Percentiles rank a stretch among this genome's conserved stretches.
phyloP scores from a whole-genome alignment of 164 flowering plant species.

The Malania oleifera region DNA sequence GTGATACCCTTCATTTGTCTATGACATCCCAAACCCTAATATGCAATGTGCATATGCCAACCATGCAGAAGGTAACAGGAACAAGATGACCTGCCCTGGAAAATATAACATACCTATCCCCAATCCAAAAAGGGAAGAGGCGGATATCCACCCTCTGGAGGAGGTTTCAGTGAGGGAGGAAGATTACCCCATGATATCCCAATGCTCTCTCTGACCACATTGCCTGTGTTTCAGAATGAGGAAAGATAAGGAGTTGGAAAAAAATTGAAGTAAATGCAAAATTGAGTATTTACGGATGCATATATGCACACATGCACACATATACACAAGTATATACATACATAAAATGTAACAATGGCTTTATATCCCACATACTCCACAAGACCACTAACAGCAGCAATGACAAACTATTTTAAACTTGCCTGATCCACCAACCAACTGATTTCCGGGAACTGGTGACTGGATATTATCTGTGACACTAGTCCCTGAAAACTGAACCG shows the following conservation, averaged over 20 bases:
- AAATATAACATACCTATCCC: slow-evolving; percentile 44
- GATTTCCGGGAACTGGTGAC: slow-evolving; percentile 26
- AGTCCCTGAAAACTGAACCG: slow-evolving; percentile 10
- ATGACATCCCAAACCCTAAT: background rate
- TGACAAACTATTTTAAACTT: slow-evolving; percentile 13
- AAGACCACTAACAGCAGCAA: background rate
- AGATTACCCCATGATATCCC: slow-evolving; percentile 64
- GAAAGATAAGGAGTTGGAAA: background rate
- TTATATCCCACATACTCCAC: no score
- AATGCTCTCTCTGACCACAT: slow-evolving; percentile 29
- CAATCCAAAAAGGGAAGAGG: slow-evolving; percentile 74
- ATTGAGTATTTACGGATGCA: no score
- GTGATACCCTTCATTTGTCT: background rate
- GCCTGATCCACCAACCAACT: slow-evolving; percentile 33
- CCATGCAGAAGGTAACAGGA: background rate
- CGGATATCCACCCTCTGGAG: slow-evolving; percentile 87
- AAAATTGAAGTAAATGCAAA: background rate
- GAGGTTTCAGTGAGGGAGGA: slow-evolving; percentile 85
- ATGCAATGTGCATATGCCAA: background rate
- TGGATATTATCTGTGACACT: slow-evolving; percentile 15
- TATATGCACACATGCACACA: no score
- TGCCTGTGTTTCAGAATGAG: slow-evolving; percentile 31
- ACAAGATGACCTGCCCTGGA: no score
- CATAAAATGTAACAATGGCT: no score
- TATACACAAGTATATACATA: no score